Evolutionary conservation across 2,329 filamentous ascomycete species (phyloP).

Genomic region (Fusarium graminum): DNA sequence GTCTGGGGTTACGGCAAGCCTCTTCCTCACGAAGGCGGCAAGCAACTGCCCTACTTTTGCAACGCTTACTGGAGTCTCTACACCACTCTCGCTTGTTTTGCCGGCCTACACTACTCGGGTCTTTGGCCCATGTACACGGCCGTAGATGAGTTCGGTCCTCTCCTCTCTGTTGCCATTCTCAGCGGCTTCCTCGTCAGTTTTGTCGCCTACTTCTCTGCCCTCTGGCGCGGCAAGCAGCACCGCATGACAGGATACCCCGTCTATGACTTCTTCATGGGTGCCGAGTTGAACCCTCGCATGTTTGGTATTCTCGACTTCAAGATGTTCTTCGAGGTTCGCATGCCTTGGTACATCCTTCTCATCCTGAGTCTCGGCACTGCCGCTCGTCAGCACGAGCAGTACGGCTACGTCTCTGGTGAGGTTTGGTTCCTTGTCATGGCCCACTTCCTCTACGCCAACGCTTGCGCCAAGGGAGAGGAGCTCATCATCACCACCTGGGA

Average conservation of each 20-base stretch:
- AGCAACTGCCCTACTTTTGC: slow-evolving; percentile 95
- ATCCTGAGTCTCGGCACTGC: slow-evolving; percentile 81
- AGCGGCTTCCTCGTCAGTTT: slow-evolving; percentile 88
- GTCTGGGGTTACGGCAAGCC: slow-evolving; percentile 91
- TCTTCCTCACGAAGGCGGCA: slow-evolving; percentile 82
- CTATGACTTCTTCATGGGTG: slow-evolving; percentile 95
- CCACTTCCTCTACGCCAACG: slow-evolving; percentile 92
- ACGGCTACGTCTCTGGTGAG: slow-evolving; percentile 89
- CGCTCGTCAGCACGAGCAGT: slow-evolving; percentile 84
- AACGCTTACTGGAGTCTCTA: slow-evolving; percentile 91
- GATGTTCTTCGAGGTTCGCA: slow-evolving; percentile 95
- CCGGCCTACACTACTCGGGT: slow-evolving; percentile 82
- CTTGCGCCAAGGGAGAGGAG: slow-evolving; percentile 92
- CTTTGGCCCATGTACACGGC: slow-evolving; percentile 91
- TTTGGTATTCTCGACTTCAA: slow-evolving; percentile 92
- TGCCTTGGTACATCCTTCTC: slow-evolving; percentile 93
- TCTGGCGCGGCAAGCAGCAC: slow-evolving; percentile 84
- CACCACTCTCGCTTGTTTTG: slow-evolving; percentile 79
- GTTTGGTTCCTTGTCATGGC: slow-evolving; percentile 88
- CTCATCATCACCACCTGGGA: slow-evolving; percentile 93
- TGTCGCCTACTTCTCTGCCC: slow-evolving; percentile 87
- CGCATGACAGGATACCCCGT: slow-evolving; percentile 90
- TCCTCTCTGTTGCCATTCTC: slow-evolving; percentile 92
- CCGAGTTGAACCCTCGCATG: slow-evolving; percentile 89
- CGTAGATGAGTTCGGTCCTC: slow-evolving; percentile 93